Percentiles rank a stretch among this genome's conserved stretches.
These are phyloP conservation scores for Musa itinerans DNA, from an alignment of 176 grass and related monocot genomes.

Conservation along the genomic window DNA sequence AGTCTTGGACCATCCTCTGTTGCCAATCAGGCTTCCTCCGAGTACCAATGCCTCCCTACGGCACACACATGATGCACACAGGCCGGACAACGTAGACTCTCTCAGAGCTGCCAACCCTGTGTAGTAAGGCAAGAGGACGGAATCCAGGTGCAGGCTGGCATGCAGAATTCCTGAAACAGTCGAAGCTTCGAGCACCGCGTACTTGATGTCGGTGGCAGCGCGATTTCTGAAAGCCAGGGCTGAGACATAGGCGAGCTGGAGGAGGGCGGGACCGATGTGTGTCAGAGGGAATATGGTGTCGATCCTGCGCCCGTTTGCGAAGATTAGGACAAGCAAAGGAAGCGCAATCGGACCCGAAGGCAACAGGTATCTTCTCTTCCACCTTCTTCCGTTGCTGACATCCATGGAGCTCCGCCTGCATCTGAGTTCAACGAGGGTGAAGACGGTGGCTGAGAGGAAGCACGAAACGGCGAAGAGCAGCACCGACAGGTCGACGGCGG, in stretches of 20 bases:
- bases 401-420: not conserved
- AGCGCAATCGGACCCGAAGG: slow-evolving; percentile 79
- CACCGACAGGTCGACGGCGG: slow-evolving; percentile 42
- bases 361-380: slow-evolving; percentile 65
- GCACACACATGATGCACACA: slow-evolving; percentile 85
- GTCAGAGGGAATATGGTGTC: slow-evolving; percentile 67
- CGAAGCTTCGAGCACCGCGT: slow-evolving; percentile 93
- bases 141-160: slow-evolving; percentile 78
- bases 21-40: slow-evolving; percentile 46
- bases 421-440: slow-evolving; percentile 52
- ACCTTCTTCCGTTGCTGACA: slow-evolving; percentile 20
- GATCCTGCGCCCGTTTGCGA: slow-evolving; percentile 73
- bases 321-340: slow-evolving; percentile 59
- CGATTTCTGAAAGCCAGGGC: slow-evolving; percentile 87
- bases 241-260: slow-evolving; percentile 75
- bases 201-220: slow-evolving; percentile 63
- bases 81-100: slow-evolving; percentile 65
- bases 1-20: slow-evolving; percentile 77
- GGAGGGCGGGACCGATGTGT: slow-evolving; percentile 81
- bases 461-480: slow-evolving; percentile 53
- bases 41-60: slow-evolving; percentile 56
- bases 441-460: slow-evolving; percentile 53
- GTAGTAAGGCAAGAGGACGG: slow-evolving; percentile 84
- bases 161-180: slow-evolving; percentile 90
- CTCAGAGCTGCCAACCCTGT: slow-evolving; percentile 77